phyloP scores from a whole-genome alignment of 768 basidiomycete genomes.

The Serendipita sp. region DNA sequence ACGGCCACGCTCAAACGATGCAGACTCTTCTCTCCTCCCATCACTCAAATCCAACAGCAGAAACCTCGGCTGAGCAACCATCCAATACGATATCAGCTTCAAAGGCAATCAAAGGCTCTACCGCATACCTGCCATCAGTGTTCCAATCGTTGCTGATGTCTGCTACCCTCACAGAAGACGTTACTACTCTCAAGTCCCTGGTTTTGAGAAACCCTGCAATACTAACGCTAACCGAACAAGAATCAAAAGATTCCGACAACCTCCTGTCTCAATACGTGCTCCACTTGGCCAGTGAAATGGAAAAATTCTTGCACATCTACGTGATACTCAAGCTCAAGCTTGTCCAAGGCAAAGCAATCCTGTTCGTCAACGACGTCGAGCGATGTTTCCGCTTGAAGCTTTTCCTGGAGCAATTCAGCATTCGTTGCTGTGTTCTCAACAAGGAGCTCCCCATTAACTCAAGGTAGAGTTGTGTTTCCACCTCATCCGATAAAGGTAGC shows the following conservation, averaged over 20 bases:
- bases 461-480: constrained; percentile 33
- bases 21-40: constrained; percentile 35
- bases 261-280: constrained; percentile 72
- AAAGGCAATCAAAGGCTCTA: not conserved
- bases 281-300: constrained; percentile 70
- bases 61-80: not conserved
- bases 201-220: constrained; percentile 76
- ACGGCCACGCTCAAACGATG: constrained; percentile 88
- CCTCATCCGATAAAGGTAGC: not conserved
- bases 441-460: constrained; percentile 93
- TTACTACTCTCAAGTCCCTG: constrained; percentile 79
- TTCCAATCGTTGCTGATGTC: constrained; percentile 93
- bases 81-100: not conserved
- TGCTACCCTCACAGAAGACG: constrained; percentile 94
- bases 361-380: constrained; percentile 95
- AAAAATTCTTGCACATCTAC: constrained; percentile 93
- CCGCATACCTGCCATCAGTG: constrained; percentile 49
- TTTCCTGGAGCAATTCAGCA: constrained; percentile 96
- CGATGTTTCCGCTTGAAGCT: constrained; percentile 89
- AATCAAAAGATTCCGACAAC: constrained; percentile 38
- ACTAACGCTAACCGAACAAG: constrained; percentile 73
- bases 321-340: constrained; percentile 94
- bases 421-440: constrained; percentile 91
- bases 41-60: not conserved
- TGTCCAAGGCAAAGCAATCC: constrained; percentile 86